Evolutionary conservation across 495 filamentous ascomycete species (phyloP).

Genomic region (Penicillium verhagenii): DNA sequence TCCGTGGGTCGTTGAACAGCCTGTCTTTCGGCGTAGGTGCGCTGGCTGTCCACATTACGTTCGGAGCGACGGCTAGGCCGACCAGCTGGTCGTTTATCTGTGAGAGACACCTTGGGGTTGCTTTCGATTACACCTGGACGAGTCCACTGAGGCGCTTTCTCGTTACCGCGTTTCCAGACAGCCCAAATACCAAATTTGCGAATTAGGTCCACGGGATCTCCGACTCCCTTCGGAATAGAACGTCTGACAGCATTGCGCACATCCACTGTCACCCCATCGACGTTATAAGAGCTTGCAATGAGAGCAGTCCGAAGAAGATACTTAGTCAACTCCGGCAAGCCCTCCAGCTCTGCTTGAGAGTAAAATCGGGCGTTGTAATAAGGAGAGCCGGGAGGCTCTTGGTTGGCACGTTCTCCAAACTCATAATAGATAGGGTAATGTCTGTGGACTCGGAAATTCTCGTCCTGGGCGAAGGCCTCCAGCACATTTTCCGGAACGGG

Average conservation of each 20-base stretch:
- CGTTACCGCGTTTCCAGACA: constrained; percentile 73
- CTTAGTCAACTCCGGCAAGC: constrained; percentile 59
- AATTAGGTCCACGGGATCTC: constrained; percentile 60
- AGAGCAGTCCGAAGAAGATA: constrained; percentile 69
- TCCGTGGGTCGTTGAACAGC: constrained; percentile 42
- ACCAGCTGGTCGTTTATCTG: constrained; percentile 44
- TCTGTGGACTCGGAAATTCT: constrained; percentile 51
- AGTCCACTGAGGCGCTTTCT: constrained; percentile 66
- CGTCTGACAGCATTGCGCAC: constrained; percentile 57
- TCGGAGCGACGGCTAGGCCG: constrained; percentile 48
- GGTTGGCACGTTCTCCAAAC: constrained; percentile 53
- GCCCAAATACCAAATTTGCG: constrained; percentile 69
- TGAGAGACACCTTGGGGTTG: constrained; percentile 42
- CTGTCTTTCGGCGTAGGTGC: constrained; percentile 47
- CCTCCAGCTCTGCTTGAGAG: constrained; percentile 67
- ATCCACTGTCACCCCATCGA: constrained; percentile 58
- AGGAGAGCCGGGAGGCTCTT: constrained; percentile 40
- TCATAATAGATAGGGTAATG: constrained; percentile 57
- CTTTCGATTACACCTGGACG: constrained; percentile 47
- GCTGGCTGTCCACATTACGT: constrained; percentile 42
- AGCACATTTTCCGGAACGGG: constrained; percentile 61
- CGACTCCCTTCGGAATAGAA: constrained; percentile 62
- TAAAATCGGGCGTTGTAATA: constrained; percentile 64
- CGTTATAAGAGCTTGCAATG: constrained; percentile 61
- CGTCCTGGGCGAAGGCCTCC: constrained; percentile 55